Base-by-base conservation (phyloP, 2,329 filamentous ascomycete species). In the Zasmidium cellare region DNA sequence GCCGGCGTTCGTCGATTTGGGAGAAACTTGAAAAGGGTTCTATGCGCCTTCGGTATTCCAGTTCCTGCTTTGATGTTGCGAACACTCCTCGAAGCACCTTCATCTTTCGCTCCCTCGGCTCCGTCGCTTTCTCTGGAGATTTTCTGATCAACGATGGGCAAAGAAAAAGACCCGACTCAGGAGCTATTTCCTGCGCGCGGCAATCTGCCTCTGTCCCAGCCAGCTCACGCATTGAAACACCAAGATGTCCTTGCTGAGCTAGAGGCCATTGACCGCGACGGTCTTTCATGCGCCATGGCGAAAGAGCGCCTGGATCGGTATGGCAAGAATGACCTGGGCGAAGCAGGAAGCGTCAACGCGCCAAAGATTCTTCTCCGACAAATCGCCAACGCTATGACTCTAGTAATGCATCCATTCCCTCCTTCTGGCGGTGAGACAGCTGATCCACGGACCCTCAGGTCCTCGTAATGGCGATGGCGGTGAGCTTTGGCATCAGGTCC, bases 331-430 rank as follows among this genome's bases (percentile, higher is more conserved):
- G 87, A 90, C 69, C 79, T 92, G 22, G 84, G 90, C 46, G 84
- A 90, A 19, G 86, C 82, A 19, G 85, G 82, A 23, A 84, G 83
- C 24, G 86, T 92, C 49, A 83, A 69, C 81, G 86, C 88, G 79
- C 86, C 81, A 67, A 92, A 87, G 66, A 90, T 92, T 45, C 76
- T 92, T 47, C 76, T 89, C 57, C 87, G 87, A 66, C 89, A 92
- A 72, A 74, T 91, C 20, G 84, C 86, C 70, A 92, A 92, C 78
- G 88, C 89, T 57, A 91, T 91, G 89, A 88, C 89, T 63, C 71
- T 89, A 55, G 56, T 55, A 58, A 22, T 31, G 18, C 46, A 25
- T 16, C 41, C 52, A 58, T 51, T 41, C 20, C 46, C n/a, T 9
- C n/a, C 23, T 23, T 50, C 7, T 7, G 22, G 53, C 51, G 47